phyloP scores from a whole-genome alignment of 306 rosid genomes.

The Quercus variabilis region DNA sequence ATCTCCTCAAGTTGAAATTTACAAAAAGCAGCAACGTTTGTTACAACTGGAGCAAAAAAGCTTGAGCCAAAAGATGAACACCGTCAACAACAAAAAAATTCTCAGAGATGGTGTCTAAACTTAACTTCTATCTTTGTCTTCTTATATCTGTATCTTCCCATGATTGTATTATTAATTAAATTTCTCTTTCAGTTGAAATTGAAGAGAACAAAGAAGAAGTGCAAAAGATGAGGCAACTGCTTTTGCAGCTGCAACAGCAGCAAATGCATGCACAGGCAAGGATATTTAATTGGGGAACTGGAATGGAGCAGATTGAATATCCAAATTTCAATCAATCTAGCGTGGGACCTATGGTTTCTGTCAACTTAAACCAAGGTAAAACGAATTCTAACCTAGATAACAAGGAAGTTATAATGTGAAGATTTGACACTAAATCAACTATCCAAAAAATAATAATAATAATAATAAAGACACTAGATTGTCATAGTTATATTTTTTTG shows the following conservation, averaged over 20 bases:
- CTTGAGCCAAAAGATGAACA: slow-evolving; percentile 27
- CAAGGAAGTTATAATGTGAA: not conserved
- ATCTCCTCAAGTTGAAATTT: slow-evolving; percentile 28
- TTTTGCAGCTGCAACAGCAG: slow-evolving; percentile 7
- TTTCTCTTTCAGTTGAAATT: slow-evolving; percentile 27
- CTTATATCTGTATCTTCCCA: not conserved
- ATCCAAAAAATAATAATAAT: no score
- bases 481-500: not conserved
- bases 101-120: slow-evolving; percentile 37
- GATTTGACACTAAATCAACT: not conserved
- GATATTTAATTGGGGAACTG: not conserved
- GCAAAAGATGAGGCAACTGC: slow-evolving; percentile 19
- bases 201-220: slow-evolving; percentile 44
- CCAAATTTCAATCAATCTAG: not conserved
- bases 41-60: slow-evolving; percentile 34
- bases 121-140: not conserved
- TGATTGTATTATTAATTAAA: not conserved
- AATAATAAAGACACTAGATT: not conserved
- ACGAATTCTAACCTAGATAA: not conserved
- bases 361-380: slow-evolving; percentile 22
- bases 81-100: not conserved
- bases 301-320: not conserved
- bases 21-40: not conserved
- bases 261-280: not conserved
- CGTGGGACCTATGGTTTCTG: not conserved